Percentiles rank a stretch among this genome's conserved stretches.
Evolutionary conservation across 78 protist genomes (phyloP).

Genomic region (Capsaspora owczarzaki): DNA sequence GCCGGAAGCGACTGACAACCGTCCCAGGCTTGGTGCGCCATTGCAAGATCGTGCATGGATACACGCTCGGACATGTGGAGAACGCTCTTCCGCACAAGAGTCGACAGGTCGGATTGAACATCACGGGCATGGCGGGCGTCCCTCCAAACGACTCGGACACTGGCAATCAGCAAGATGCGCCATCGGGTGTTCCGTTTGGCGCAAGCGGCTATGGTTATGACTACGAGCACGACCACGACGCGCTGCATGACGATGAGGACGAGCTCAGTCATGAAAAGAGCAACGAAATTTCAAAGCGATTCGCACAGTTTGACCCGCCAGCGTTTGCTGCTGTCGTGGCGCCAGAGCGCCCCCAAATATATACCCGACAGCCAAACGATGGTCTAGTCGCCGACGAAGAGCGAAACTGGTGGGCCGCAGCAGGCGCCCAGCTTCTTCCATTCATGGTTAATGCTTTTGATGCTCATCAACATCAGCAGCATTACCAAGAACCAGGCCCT

Average conservation of each 20-base stretch:
- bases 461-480: too few relatives aligned
- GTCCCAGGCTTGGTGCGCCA: slow-evolving; percentile 70
- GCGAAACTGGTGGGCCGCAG: background rate
- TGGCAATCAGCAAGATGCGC: background rate
- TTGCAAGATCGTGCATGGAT: slow-evolving; percentile 68
- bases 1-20: slow-evolving; percentile 51
- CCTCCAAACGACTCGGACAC: slow-evolving; percentile 40
- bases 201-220: too few relatives aligned
- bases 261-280: background rate
- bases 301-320: background rate
- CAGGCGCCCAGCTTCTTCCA: background rate
- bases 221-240: too few relatives aligned
- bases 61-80: slow-evolving; percentile 46
- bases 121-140: slow-evolving; percentile 79
- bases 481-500: too few relatives aligned
- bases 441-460: too few relatives aligned
- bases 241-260: too few relatives aligned
- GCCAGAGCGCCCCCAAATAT: background rate
- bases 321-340: too few relatives aligned
- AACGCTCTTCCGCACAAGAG: slow-evolving; percentile 70
- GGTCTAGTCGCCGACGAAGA: background rate
- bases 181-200: too few relatives aligned
- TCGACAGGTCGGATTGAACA: slow-evolving; percentile 42
- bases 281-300: background rate
- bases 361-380: background rate